Conservation (phyloP, 1,139 yeast genomes). For the Saccharomyces hybrid region DNA sequence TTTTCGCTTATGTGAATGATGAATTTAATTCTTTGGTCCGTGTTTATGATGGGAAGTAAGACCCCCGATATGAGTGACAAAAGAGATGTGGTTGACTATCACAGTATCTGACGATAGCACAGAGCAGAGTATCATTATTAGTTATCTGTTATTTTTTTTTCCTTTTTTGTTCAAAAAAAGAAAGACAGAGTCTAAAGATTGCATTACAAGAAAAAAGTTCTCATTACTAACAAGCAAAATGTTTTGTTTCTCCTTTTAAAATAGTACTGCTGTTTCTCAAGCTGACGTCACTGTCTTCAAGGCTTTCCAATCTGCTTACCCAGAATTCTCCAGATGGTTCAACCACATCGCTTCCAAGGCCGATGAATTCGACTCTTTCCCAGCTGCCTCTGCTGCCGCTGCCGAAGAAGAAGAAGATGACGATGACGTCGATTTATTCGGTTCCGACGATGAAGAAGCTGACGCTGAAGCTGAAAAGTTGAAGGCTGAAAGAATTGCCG, state of each 20-base stretch:
- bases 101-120: slow-evolving; percentile 13
- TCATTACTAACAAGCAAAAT: not conserved
- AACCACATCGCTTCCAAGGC: slow-evolving; percentile 93
- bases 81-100: slow-evolving; percentile 19
- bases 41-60: slow-evolving; percentile 92
- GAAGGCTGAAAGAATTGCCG: slow-evolving; percentile 96
- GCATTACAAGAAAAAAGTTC: not conserved
- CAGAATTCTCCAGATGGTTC: slow-evolving; percentile 96
- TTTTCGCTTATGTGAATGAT: slow-evolving; percentile 39
- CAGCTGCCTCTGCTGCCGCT: slow-evolving; percentile 65
- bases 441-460: slow-evolving; percentile 84
- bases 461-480: slow-evolving; percentile 95
- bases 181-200: not conserved
- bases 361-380: slow-evolving; percentile 74
- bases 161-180: not conserved
- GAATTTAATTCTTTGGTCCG: slow-evolving; percentile 77
- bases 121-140: not conserved
- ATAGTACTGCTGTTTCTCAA: slow-evolving; percentile 78
- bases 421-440: slow-evolving; percentile 92
- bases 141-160: not conserved
- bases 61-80: slow-evolving; percentile 81
- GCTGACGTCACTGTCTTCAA: slow-evolving; percentile 93
- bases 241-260: slow-evolving; percentile 5
- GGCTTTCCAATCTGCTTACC: slow-evolving; percentile 90
- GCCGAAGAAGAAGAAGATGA: slow-evolving; percentile 64